These are phyloP conservation scores for Cytospora chrysosperma DNA, from an alignment of 2,329 filamentous ascomycete species.

Conservation along the genomic window DNA sequence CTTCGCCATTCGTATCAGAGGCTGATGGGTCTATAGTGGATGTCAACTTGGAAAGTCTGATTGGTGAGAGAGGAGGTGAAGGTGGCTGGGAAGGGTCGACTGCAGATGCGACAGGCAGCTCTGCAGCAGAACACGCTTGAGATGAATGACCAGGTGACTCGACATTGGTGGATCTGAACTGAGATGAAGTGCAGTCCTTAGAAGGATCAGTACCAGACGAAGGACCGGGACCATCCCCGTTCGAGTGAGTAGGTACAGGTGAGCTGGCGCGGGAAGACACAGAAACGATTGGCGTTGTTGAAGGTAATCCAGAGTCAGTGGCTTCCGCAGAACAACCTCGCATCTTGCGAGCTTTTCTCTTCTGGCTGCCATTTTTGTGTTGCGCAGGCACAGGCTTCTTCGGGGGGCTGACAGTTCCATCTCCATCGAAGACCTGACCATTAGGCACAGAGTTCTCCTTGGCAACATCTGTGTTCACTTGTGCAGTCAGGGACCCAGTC, in stretches of 20 bases:
- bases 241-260: not conserved
- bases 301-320: not conserved
- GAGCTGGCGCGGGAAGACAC: not conserved
- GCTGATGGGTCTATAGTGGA: not conserved
- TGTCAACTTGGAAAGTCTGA: not conserved
- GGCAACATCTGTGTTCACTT: not conserved
- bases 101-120: not conserved
- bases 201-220: not conserved
- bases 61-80: not conserved
- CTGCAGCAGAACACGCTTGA: not conserved
- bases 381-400: not conserved
- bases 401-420: not conserved
- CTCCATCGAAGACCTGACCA: not conserved
- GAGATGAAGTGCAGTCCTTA: too few species aligned
- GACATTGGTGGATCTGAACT: not conserved
- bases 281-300: conserved; percentile 2
- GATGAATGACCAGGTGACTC: not conserved
- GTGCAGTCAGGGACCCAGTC: conserved; percentile 1
- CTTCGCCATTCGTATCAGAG: not conserved
- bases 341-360: conserved; percentile 17
- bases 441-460: not conserved
- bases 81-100: not conserved
- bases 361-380: conserved; percentile 18
- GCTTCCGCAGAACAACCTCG: not conserved
- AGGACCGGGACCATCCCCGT: not conserved